Conservation (phyloP, 805 yeast genomes). For the Wickerhamiella azyma region DNA sequence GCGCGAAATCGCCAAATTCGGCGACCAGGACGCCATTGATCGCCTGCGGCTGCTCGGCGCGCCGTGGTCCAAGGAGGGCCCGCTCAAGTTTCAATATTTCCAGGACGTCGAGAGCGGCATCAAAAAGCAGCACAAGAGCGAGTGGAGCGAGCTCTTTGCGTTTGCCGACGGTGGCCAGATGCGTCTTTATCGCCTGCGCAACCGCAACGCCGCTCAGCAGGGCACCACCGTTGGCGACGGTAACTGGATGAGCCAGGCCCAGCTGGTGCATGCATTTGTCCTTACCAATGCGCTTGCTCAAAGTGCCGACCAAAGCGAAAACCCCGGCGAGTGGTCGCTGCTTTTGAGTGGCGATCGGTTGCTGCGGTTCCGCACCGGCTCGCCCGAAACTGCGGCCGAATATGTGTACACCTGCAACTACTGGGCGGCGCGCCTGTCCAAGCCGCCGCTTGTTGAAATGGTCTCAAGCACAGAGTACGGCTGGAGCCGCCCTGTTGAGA, state of each 20-base stretch:
- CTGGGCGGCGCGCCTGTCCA: constrained; percentile 79
- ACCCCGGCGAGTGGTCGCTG: constrained; percentile 37
- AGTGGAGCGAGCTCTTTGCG: constrained; percentile 42
- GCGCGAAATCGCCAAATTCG: constrained; percentile 18
- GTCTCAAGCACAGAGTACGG: constrained; percentile 71
- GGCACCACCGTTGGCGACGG: constrained; percentile 38
- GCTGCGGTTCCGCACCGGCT: constrained; percentile 52
- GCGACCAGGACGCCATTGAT: constrained; percentile 21
- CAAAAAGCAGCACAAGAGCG: constrained; percentile 20
- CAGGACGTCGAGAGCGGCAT: constrained; percentile 23
- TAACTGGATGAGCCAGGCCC: constrained; percentile 55
- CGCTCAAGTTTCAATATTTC: constrained; percentile 26
- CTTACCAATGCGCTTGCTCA: constrained; percentile 33
- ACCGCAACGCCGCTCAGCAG: not conserved
- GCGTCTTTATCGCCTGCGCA: constrained; percentile 39
- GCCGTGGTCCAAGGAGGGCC: constrained; percentile 68
- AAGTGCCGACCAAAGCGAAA: constrained; percentile 26
- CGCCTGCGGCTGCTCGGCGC: constrained; percentile 55
- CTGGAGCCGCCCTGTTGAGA: constrained; percentile 34
- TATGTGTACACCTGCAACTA: constrained; percentile 70
- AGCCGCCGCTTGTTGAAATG: constrained; percentile 59
- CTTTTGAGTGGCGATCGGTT: constrained; percentile 36
- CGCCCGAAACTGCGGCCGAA: constrained; percentile 51
- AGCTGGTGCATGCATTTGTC: constrained; percentile 40
- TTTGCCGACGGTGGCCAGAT: constrained; percentile 58